Evolutionary conservation across 176 grass and related monocot genomes (phyloP).

Genomic region (Neostapfia colusana): DNA sequence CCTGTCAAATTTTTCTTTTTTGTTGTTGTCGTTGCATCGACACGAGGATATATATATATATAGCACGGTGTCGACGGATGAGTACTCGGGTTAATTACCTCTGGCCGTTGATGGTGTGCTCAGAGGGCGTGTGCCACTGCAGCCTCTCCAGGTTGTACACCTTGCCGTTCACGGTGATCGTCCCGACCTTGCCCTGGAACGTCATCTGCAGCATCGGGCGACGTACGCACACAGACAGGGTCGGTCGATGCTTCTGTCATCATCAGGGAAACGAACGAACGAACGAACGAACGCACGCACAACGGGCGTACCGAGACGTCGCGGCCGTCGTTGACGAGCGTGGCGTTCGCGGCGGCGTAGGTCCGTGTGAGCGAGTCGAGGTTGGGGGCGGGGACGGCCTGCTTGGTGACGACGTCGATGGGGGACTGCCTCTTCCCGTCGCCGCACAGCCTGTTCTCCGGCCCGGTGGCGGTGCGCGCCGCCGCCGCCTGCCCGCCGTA

Average conservation of each 20-base stretch:
- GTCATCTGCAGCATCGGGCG: slow-evolving; percentile 45
- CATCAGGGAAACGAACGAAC: too few relatives aligned
- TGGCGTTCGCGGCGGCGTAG: slow-evolving; percentile 46
- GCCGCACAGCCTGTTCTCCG: slow-evolving; percentile 42
- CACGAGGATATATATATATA: too few relatives aligned
- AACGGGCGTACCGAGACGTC: slow-evolving; percentile 33
- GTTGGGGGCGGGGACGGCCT: not conserved
- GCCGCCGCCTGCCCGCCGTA: slow-evolving; percentile 6
- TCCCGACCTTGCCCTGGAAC: slow-evolving; percentile 42
- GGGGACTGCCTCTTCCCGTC: slow-evolving; percentile 66
- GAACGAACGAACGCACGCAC: too few relatives aligned
- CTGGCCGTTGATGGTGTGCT: slow-evolving; percentile 80
- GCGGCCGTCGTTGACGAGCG: slow-evolving; percentile 56
- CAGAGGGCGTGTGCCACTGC: slow-evolving; percentile 76
- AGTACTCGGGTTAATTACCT: not conserved
- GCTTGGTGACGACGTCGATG: slow-evolving; percentile 57
- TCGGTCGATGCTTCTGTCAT: too few relatives aligned
- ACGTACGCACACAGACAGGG: too few relatives aligned
- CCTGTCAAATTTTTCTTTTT: not conserved
- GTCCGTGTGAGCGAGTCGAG: slow-evolving; percentile 35
- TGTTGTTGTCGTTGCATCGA: too few relatives aligned
- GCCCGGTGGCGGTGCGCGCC: slow-evolving; percentile 6
- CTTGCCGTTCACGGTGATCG: slow-evolving; percentile 41
- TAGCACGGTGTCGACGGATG: too few relatives aligned
- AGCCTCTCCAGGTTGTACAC: slow-evolving; percentile 36